A percentile compares a stretch with the other conserved stretches of the same genome.
Conservation (phyloP, 1,284 basidiomycete species). For the Apiotrichum veenhuisii region DNA sequence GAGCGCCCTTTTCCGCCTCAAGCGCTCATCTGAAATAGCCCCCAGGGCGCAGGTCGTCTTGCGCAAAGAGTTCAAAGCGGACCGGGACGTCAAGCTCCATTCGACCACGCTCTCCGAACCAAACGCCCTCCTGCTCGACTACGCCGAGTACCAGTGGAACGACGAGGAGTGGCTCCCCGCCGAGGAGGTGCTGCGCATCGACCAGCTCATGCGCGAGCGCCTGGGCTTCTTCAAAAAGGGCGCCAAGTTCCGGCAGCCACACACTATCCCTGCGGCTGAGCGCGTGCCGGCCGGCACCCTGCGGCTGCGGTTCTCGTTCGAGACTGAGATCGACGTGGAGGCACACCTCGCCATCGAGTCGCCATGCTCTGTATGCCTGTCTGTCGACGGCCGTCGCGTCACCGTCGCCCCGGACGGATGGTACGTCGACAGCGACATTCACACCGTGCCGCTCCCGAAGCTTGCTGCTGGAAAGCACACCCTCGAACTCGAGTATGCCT, state of each 20-base stretch:
- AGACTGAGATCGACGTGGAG: constrained; percentile 4
- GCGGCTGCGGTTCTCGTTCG: constrained; percentile 20
- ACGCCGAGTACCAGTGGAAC: constrained; percentile 15
- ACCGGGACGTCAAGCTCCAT: constrained; percentile 19
- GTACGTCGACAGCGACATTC: constrained; percentile 33
- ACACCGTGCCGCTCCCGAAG: constrained; percentile 19
- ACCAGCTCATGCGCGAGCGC: constrained; percentile 23
- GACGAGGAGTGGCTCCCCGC: constrained; percentile 18
- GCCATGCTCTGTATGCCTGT: constrained; percentile 16
- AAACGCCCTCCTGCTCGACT: constrained; percentile 28
- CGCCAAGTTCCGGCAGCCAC: constrained; percentile 28
- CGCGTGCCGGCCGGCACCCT: constrained; percentile 21
- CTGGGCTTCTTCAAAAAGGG: constrained; percentile 26
- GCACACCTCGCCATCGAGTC: constrained; percentile 24
- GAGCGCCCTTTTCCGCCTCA: constrained; percentile 17
- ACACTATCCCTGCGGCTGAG: constrained; percentile 17
- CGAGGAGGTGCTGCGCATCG: constrained; percentile 27
- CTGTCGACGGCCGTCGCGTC: constrained; percentile 19
- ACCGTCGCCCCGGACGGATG: constrained; percentile 17
- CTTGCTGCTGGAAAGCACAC: constrained; percentile 21
- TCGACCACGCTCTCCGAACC: constrained; percentile 24
- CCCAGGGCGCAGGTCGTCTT: constrained; percentile 13
- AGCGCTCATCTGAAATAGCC: background rate
- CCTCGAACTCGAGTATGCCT: constrained; percentile 22
- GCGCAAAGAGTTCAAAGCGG: constrained; percentile 18